Percentiles rank a stretch among this genome's conserved stretches.
Evolutionary conservation across 306 rosid genomes (phyloP).

Genomic region (Canavalia ensiformis): DNA sequence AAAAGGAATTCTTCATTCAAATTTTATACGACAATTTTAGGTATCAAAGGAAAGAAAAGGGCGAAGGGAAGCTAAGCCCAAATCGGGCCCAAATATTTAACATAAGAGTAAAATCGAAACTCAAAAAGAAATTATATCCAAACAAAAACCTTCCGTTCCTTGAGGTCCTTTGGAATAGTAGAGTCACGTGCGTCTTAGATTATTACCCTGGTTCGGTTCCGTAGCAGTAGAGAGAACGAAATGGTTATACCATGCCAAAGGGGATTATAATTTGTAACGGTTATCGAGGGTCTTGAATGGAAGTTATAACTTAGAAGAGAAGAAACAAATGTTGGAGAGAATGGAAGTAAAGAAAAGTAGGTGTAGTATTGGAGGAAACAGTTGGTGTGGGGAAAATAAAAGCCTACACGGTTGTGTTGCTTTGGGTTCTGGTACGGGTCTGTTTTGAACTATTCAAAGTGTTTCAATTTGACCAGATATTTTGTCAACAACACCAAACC

Average conservation of each 20-base stretch:
- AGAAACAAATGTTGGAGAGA: constrained; percentile 5
- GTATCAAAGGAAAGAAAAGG: neutral
- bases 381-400: neutral
- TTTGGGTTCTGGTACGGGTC: too few species aligned
- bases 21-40: neutral
- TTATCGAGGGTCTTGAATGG: neutral
- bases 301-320: constrained; percentile 26
- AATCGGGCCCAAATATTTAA: neutral
- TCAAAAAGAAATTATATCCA: neutral
- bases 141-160: neutral
- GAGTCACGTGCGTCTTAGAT: neutral
- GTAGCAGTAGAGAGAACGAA: neutral
- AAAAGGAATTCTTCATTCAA: neutral
- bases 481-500: too few species aligned
- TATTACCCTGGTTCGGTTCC: neutral
- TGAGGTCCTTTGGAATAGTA: neutral
- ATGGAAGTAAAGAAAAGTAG: constrained; percentile 26
- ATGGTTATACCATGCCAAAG: neutral
- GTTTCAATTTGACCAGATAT: too few species aligned
- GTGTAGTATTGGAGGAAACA: neutral
- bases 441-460: too few species aligned
- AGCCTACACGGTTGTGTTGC: too few species aligned
- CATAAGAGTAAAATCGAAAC: neutral
- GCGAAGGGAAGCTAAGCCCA: neutral
- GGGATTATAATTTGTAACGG: too few species aligned